Conservation (phyloP, 2,329 filamentous ascomycete genomes). For the Venturia carpophila region DNA sequence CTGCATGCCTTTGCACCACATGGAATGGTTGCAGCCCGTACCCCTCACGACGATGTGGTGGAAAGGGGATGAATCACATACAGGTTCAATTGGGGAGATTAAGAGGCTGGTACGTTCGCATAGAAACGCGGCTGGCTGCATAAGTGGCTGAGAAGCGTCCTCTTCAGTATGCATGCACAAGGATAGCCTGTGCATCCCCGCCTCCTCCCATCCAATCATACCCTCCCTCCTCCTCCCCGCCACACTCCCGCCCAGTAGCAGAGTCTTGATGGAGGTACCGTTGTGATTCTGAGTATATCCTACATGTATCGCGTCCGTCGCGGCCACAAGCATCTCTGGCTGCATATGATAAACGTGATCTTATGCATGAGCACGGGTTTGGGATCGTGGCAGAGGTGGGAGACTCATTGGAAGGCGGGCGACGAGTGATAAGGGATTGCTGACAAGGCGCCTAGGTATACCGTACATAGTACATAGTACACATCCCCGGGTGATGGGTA, state of each 20-base stretch:
- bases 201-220: background rate
- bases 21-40: no score
- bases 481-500: background rate
- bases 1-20: no score
- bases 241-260: background rate
- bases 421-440: background rate
- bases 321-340: background rate
- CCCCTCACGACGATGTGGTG: no score
- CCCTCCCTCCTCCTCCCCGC: no score
- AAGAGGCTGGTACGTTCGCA: background rate
- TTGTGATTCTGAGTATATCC: background rate
- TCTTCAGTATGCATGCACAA: background rate
- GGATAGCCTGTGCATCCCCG: background rate
- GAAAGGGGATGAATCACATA: background rate
- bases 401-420: background rate
- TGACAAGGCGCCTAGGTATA: background rate
- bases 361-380: background rate
- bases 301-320: background rate
- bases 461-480: no score
- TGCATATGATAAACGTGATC: no score
- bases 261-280: background rate
- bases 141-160: background rate
- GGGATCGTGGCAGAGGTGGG: background rate
- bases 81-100: background rate
- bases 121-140: constrained; percentile 1